Evolutionary conservation across 2,329 filamentous ascomycete species (phyloP), one percentile per base, ranked within the genome.

Genomic region (Penicillium occitanis): DNA sequence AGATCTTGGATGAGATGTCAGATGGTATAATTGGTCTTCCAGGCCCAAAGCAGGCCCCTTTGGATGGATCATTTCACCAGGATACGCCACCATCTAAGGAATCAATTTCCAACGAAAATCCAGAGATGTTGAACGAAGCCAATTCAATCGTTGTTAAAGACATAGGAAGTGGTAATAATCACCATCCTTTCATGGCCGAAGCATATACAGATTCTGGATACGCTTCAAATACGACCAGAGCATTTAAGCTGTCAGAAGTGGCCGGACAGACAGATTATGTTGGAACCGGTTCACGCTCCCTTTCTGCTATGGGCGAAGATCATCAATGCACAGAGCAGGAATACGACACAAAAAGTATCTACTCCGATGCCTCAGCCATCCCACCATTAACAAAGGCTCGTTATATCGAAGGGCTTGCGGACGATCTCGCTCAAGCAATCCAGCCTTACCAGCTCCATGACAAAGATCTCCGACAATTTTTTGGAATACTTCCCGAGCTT

Each of bases 131-230:
- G 25, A 25, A 25, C 25, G 13, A 25, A 2, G 8, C 17, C 46
- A 50, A 28, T 5, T 17, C 22, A 22, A 50, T 22, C 46, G 46
- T 50, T 50, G 46, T 17, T 14, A 28, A 13, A 50, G 22, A 28
- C 22, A 11, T n/a, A 13, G 37, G 28, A 10, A 25, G 8, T 17
- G 50, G 13, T 13, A 3, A 25, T 37, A 11, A 13, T n/a, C 37
- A 17, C 37, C 10, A 17, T 58, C n/a, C 28, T 10, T 35, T 17
- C 7, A 19, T 28, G 11, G 14, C 17, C 35, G 61, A 64, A 58
- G 17, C 25, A 64, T 64, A 58, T 33, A 65, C 63, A 42, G 63
- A 65, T 30, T 65, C 63, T 22, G 63, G 63, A 42, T 65, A 65
- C 4, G 63, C 63, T 59, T 65, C 63, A 35, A 51, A 59, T 28